Evolutionary conservation across 2,329 filamentous ascomycete genomes (phyloP).

Genomic region (Clarireedia hainanense): DNA sequence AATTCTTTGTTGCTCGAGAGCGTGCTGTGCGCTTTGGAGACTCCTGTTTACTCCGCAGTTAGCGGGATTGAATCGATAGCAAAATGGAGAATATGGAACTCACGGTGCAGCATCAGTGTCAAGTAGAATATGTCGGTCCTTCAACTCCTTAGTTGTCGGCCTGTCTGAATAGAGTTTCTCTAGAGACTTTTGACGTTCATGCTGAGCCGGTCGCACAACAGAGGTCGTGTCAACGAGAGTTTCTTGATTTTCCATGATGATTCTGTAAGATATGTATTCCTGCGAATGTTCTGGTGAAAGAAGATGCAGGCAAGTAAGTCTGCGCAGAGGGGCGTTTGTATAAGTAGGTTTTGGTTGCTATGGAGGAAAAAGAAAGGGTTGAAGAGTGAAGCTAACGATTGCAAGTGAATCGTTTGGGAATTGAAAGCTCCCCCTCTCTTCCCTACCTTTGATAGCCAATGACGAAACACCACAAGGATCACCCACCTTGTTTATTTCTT

Average conservation of each 20-base stretch:
- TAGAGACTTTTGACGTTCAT: constrained; percentile 57
- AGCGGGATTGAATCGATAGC: constrained; percentile 3
- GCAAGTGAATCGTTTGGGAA: too few species aligned
- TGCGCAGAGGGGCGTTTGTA: too few species aligned
- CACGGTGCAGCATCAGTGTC: constrained; percentile 61
- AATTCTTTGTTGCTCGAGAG: constrained; percentile 56
- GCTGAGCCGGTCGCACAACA: constrained; percentile 41
- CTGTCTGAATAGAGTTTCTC: constrained; percentile 66
- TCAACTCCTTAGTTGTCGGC: constrained; percentile 56
- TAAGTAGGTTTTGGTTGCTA: too few species aligned
- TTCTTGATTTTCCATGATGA: constrained; percentile 17
- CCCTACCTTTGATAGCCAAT: too few species aligned
- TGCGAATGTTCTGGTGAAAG: too few species aligned
- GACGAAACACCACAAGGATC: too few species aligned
- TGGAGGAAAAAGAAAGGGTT: too few species aligned
- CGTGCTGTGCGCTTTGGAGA: constrained; percentile 52
- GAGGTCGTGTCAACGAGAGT: constrained; percentile 36
- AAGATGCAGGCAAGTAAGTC: too few species aligned
- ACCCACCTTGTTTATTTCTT: background rate
- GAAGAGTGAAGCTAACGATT: too few species aligned
- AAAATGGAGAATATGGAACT: constrained; percentile 22
- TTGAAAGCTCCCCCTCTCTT: too few species aligned
- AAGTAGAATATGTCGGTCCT: constrained; percentile 59
- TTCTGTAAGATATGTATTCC: too few species aligned
- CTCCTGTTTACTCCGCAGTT: constrained; percentile 36